A percentile compares a stretch with the other conserved stretches of the same genome.
These are phyloP conservation scores for Paradendryphiella salina DNA, from an alignment of 2,329 filamentous ascomycete genomes.

Conservation along the genomic window DNA sequence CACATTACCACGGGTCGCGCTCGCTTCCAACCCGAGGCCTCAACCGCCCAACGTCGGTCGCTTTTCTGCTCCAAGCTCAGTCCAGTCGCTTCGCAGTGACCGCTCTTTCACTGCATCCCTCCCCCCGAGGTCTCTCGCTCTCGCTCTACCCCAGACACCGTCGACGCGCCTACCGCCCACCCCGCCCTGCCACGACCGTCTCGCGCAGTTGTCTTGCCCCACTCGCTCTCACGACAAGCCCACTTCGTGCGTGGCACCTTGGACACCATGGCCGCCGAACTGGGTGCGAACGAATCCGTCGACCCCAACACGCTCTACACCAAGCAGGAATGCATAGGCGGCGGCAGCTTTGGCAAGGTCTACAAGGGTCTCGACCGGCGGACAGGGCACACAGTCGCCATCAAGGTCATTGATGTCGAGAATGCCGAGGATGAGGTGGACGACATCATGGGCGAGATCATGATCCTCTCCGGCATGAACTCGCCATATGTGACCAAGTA, in stretches of 20 bases:
- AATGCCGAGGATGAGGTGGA: conserved; percentile 99
- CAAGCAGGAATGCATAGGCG: conserved; percentile 74
- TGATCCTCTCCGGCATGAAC: conserved; percentile 92
- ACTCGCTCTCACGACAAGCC: neutral
- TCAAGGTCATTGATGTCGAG: conserved; percentile 98
- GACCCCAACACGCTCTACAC: conserved; percentile 93
- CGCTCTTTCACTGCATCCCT: conserved; percentile 6
- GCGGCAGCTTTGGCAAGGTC: conserved; percentile 97
- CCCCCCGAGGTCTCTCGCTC: neutral
- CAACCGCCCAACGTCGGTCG: neutral
- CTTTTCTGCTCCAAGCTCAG: conserved; percentile 3
- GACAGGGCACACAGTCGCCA: conserved; percentile 90
- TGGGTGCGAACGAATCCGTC: conserved; percentile 56
- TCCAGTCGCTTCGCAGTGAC: conserved; percentile 9
- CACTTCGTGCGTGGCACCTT: neutral
- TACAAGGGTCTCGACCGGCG: conserved; percentile 98
- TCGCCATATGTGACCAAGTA: conserved; percentile 98
- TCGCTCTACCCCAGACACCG: conserved; percentile 5
- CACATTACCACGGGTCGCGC: neutral
- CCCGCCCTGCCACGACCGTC: neutral
- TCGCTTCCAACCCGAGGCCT: neutral
- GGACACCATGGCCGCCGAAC: conserved; percentile 32
- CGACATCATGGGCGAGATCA: conserved; percentile 98
- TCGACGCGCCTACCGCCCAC: neutral
- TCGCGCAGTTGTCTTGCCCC: neutral